These are phyloP conservation scores for Cryptococcus sp. DNA, from an alignment of 1,284 basidiomycete species.

Conservation along the genomic window DNA sequence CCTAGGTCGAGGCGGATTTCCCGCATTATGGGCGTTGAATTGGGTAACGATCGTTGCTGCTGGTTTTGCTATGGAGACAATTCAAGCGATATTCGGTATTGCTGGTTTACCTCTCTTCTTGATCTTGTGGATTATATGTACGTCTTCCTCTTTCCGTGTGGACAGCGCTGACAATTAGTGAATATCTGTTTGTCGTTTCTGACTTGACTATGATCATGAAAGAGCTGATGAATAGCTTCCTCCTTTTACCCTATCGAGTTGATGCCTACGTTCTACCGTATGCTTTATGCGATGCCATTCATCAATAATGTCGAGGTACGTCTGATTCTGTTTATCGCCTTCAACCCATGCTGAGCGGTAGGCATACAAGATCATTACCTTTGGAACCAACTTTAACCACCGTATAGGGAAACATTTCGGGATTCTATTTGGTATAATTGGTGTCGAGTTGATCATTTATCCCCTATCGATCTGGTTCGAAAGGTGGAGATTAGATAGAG, in stretches of 20 bases:
- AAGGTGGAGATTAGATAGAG: conserved; percentile 22
- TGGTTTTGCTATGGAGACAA: conserved; percentile 39
- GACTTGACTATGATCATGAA: not conserved
- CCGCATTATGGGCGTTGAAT: conserved; percentile 41
- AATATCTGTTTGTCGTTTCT: conserved; percentile 27
- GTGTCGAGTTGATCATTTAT: conserved; percentile 29
- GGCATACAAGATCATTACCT: conserved; percentile 40
- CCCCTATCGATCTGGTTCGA: conserved; percentile 30
- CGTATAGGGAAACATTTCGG: conserved; percentile 36
- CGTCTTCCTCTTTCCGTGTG: conserved; percentile 3
- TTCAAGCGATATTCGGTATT: conserved; percentile 28
- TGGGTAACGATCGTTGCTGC: conserved; percentile 33
- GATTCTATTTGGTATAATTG: conserved; percentile 31
- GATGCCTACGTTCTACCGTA: conserved; percentile 35
- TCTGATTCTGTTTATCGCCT: not conserved
- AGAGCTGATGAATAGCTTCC: conserved; percentile 19
- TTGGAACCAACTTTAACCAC: conserved; percentile 27
- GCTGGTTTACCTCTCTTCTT: conserved; percentile 37
- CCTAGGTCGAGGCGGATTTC: conserved; percentile 37
- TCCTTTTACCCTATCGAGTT: conserved; percentile 37
- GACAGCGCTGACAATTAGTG: conserved; percentile 11
- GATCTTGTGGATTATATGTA: conserved; percentile 35
- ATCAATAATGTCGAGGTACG: conserved; percentile 28
- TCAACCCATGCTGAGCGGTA: not conserved
- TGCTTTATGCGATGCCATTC: conserved; percentile 35